Base-by-base conservation (phyloP, 257 asterid species). In the Leptodermis oblonga region DNA sequence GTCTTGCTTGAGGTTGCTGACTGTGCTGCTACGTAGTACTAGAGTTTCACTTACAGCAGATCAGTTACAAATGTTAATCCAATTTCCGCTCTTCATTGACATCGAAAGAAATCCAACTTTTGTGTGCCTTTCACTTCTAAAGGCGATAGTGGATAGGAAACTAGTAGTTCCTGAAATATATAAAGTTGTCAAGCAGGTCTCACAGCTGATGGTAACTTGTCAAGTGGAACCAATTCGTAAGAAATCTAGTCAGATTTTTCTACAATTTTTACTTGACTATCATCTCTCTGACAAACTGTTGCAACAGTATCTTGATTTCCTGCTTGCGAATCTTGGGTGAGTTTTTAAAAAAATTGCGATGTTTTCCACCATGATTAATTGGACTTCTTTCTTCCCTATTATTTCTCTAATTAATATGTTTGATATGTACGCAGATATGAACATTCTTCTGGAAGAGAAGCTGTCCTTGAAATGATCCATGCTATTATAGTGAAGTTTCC, bases 401-500 rank as follows among this genome's bases (percentile, higher is more conserved):
- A 28, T 25, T 18, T 26, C n/a, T 43, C 67, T 7, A 56, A 14
- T 4, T 20, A 20, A 33, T 33, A 12, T 58, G 8, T 62, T 53
- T 31, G 18, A 36, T 26, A 76, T 51, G 59, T 37, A 65, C 76
- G 65, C 88, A 93, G 99, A 62, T 93, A 93, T 62, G 88, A 88
- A 74, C 95, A 90, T 84, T 67, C 97, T 65, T 78, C 86, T 78
- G 99, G 99, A 59, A 87, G 96, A 75, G 97, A 90, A 82, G 81
- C 97, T 58, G 86, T 88, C 65, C 97, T 93, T 65, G 97, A 93
- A 84, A 93, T 93, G 96, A 84, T 90, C 54, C 95, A 86, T 83
- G 86, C 86, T 61, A 84, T 93, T 71, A 86, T 93, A 79, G 68
- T 77, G 82, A 93, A 88, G 78, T 87, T 93, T 77, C 95, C 96